These are phyloP conservation scores for Cornus controversa DNA, from an alignment of 148 eudicot species.

Conservation along the genomic window DNA sequence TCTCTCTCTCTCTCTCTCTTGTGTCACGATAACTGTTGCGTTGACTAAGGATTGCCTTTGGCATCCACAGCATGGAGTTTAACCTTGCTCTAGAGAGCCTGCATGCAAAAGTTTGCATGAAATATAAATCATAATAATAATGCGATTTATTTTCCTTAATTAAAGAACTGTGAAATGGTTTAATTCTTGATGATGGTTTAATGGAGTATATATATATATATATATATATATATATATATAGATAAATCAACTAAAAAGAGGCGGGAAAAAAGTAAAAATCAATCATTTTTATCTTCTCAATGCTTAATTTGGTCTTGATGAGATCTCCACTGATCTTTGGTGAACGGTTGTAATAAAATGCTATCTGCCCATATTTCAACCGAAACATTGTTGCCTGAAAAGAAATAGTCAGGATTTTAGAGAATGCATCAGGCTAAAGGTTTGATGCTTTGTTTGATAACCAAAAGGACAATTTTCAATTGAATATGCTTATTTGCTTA, in stretches of 20 bases:
- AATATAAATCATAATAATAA: too few species aligned
- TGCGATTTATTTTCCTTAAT: too few species aligned
- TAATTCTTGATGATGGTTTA: too few species aligned
- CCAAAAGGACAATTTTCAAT: too few species aligned
- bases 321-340: slow-evolving; percentile 74
- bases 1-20: too few species aligned
- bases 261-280: too few species aligned
- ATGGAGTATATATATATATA: too few species aligned
- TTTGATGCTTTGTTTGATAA: neutral
- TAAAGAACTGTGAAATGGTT: too few species aligned
- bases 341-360: slow-evolving; percentile 72
- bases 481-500: too few species aligned
- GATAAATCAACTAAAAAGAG: too few species aligned
- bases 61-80: slow-evolving; percentile 36
- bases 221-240: too few species aligned
- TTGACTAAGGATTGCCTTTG: slow-evolving; percentile 31
- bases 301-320: slow-evolving; percentile 56
- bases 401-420: neutral
- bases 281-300: slow-evolving; percentile 60
- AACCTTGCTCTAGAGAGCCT: slow-evolving; percentile 48
- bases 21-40: slow-evolving; percentile 32
- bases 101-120: neutral
- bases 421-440: too few species aligned
- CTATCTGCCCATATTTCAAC: slow-evolving; percentile 61
- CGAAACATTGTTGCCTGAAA: slow-evolving; percentile 43